Evolutionary conservation across 306 rosid species (phyloP), one percentile per base, ranked within the genome.

Genomic region (Sesbania bispinosa): DNA sequence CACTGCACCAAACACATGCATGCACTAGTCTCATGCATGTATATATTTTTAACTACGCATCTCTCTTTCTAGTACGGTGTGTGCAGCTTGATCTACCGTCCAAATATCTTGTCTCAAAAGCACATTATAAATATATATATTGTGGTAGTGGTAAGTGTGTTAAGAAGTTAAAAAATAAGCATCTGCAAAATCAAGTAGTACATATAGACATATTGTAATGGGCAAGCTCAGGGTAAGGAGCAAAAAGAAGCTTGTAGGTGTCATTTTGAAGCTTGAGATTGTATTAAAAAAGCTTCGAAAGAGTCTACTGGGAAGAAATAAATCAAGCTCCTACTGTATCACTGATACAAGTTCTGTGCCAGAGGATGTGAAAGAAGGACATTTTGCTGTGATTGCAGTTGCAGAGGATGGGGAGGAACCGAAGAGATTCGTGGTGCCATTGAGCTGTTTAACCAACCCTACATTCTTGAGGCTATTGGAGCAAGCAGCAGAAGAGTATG

Each of bases 351-450:
- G 3, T 13, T n/a, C 23, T 1, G 88, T 86, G 41, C 86, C 84
- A 0, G 68, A 79, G 30, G 97, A 90, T 23, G 87, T 88, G 18
- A 87, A 87, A 73, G 88, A 83, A 80, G 97, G 98, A 0, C 98
- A 93, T 62, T 88, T 93, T 63, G 90, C 83, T 2, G 97, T 93
- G 80, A 74, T 84, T 45, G 96, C 90, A 0, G 86, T 84, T 45
- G 96, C 90, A 0, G 86, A 66, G 57, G 77, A 77, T 26, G 87
- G 75, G 1, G 82, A 82, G 1, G 80, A 63, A 52, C 57, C 71
- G 6, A 83, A 81, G 80, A 88, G 94, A 75, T 88, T 90, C 3
- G 79, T 84, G 36, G 88, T 88, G 58, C 89, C 97, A 13, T 80
- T 93, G 62, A 78, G 83, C 9, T 90, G 74, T 54, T 85, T 93